These are phyloP conservation scores for Paramecium primaurelia DNA, from an alignment of 73 alveolate species.

Conservation along the genomic window DNA sequence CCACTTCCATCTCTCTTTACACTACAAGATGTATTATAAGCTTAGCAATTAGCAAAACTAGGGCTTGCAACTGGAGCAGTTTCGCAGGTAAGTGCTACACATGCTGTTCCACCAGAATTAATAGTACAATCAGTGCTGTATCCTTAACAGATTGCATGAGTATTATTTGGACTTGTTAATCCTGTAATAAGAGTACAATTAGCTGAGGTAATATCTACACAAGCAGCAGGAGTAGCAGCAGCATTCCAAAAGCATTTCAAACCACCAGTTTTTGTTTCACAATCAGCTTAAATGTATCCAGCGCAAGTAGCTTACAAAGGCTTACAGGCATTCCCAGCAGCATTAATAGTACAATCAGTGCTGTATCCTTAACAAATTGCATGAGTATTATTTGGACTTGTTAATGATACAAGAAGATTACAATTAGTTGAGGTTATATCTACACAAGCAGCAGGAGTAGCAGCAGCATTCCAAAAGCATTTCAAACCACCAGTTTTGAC, in stretches of 20 bases:
- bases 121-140: background rate
- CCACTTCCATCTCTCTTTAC: background rate
- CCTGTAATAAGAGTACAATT: too few relatives aligned
- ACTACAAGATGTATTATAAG: background rate
- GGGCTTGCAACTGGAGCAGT: too few relatives aligned
- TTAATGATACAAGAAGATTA: background rate
- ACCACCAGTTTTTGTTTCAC: background rate
- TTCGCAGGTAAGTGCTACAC: background rate
- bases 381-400: background rate
- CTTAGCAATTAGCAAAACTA: too few relatives aligned
- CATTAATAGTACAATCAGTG: background rate
- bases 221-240: background rate
- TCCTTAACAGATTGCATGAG: background rate
- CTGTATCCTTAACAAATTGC: background rate
- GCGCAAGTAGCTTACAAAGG: background rate
- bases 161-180: background rate
- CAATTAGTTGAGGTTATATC: background rate
- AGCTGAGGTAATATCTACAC: background rate
- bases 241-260: background rate
- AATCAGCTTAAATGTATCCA: background rate
- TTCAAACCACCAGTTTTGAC: background rate
- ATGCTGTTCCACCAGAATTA: background rate
- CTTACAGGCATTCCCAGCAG: background rate
- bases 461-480: background rate
- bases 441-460: background rate